Evolutionary conservation across 768 basidiomycete species (phyloP), one percentile per base, ranked within the genome.

Genomic region (Austroboletus eburneus): DNA sequence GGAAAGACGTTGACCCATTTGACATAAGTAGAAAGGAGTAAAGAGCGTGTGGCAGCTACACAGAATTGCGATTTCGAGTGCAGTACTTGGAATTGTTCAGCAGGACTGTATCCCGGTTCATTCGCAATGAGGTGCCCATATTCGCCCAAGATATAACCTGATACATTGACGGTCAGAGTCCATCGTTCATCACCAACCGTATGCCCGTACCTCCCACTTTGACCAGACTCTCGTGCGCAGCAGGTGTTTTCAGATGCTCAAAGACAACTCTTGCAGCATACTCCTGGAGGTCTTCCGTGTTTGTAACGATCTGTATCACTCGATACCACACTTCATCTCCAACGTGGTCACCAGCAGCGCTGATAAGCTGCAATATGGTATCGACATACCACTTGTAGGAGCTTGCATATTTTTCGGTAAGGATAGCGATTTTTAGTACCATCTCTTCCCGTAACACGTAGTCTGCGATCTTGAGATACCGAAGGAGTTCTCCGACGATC

Each of bases 1-100:
- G 96, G 96, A 68, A 98, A 99, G 46, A 99, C 90, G 64, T 99
- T 99, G 53, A 96, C 92, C 95, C 95, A 98, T 78, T 99, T 99
- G 72, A 97, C 86, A 64, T 99, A 99, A 1, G 96, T 97, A 10
- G 96, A 95, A 29, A 99, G 75, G 22, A 99, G 80, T 24, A 99
- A 75, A 0, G 94, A 87, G 27, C 95, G 82, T 8, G 96, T 98
- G 24, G 93, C 72, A 5, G 94, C 92, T 30, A 88, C 78, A 62
- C 94, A 96, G 62, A 91, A 89, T 64, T 95, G 92, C 13, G 93
- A 94, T 64, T 97, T 98, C 7, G 91, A 81, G 67, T 99, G 94
- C 6, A 98, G 70, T 3, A 87, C 73, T 54, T 89, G 87, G 66
- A 98, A 96, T 58, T 98, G 96, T 62, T 99, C 94, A 51, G 84